phyloP scores from a whole-genome alignment of 768 basidiomycete genomes.

The Russula vinacea region DNA sequence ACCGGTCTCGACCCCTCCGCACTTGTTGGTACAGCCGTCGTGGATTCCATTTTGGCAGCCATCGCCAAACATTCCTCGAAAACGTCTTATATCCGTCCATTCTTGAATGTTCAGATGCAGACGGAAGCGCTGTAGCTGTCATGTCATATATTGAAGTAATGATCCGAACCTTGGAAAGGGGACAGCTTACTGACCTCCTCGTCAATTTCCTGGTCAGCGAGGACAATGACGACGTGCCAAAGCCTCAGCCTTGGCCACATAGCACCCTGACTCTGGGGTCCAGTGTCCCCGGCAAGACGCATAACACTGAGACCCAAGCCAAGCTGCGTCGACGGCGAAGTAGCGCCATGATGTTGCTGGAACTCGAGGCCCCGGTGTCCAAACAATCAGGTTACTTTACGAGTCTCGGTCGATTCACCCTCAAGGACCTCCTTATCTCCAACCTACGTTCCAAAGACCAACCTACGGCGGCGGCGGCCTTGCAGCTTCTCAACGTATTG shows the following conservation, averaged over 20 bases:
- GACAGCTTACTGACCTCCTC: slow-evolving; percentile 64
- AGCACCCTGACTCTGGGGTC: slow-evolving; percentile 44
- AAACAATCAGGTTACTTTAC: slow-evolving; percentile 80
- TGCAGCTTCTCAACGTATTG: slow-evolving; percentile 78
- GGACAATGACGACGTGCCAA: slow-evolving; percentile 67
- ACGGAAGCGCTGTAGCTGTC: slow-evolving; percentile 95
- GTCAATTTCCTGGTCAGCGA: slow-evolving; percentile 81
- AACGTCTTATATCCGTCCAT: slow-evolving; percentile 92
- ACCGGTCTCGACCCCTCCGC: slow-evolving; percentile 56
- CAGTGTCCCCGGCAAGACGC: slow-evolving; percentile 37
- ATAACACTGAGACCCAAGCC: slow-evolving; percentile 41
- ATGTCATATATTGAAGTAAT: slow-evolving; percentile 93
- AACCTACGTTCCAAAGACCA: slow-evolving; percentile 69
- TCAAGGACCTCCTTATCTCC: slow-evolving; percentile 82
- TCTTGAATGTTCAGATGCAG: slow-evolving; percentile 85
- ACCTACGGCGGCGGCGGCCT: slow-evolving; percentile 66
- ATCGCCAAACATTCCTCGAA: slow-evolving; percentile 86
- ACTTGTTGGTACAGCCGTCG: slow-evolving; percentile 75
- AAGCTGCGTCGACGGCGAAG: slow-evolving; percentile 69
- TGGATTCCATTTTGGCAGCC: slow-evolving; percentile 77
- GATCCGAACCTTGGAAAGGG: slow-evolving; percentile 68
- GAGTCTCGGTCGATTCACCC: slow-evolving; percentile 82
- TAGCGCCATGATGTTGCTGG: slow-evolving; percentile 86
- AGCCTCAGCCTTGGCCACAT: slow-evolving; percentile 43
- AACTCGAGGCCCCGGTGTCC: slow-evolving; percentile 76